Conservation (phyloP, 495 filamentous ascomycete species). For the Articulospora tetracladia region DNA sequence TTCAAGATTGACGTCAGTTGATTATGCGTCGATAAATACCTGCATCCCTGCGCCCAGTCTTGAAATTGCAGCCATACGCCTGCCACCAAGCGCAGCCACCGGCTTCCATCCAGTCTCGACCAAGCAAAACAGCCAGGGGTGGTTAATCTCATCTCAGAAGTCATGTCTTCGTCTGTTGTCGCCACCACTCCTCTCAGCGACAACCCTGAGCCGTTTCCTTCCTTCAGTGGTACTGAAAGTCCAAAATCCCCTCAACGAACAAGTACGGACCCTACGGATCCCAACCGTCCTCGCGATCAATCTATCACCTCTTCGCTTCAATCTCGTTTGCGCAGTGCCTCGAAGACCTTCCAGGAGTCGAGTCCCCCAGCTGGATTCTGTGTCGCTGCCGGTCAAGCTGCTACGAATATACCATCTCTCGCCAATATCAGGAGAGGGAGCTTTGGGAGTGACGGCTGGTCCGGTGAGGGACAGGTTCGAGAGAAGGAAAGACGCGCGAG, state of each 20-base stretch:
- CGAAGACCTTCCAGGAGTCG: constrained; percentile 42
- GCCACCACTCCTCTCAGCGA: neutral
- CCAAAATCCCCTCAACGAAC: constrained; percentile 7
- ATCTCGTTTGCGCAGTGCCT: constrained; percentile 36
- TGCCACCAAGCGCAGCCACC: neutral
- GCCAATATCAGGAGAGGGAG: constrained; percentile 25
- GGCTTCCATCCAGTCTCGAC: neutral
- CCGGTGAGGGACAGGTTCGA: constrained; percentile 19
- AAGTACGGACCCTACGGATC: constrained; percentile 6
- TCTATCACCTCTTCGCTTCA: constrained; percentile 26
- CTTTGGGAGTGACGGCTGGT: constrained; percentile 23
- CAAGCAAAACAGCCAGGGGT: neutral
- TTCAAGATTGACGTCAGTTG: neutral
- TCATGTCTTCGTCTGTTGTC: neutral
- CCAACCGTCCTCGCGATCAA: constrained; percentile 19
- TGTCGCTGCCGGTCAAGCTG: constrained; percentile 44
- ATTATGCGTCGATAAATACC: neutral
- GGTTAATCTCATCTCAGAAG: neutral
- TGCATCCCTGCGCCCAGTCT: neutral
- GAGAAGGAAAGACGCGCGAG: constrained; percentile 21
- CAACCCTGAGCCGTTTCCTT: constrained; percentile 20
- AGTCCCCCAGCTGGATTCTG: constrained; percentile 48
- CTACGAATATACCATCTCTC: constrained; percentile 24
- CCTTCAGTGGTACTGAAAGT: constrained; percentile 5
- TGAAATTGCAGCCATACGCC: neutral